These are phyloP conservation scores for Solanum tarapatanum DNA, from an alignment of 257 asterid species.

Conservation along the genomic window DNA sequence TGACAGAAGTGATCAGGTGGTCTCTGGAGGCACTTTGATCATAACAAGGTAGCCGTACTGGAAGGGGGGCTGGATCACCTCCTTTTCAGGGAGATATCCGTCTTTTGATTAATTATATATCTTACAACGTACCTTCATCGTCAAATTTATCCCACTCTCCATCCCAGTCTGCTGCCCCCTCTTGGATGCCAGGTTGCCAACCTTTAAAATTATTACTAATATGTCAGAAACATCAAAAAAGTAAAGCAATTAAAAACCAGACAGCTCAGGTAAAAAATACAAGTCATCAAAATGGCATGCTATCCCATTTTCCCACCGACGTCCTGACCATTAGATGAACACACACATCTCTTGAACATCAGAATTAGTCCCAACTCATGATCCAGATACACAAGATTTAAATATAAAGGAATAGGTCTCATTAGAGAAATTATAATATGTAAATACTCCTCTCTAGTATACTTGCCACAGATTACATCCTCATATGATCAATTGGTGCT, in stretches of 20 bases:
- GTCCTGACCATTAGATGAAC: neutral
- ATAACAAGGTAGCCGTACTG: neutral
- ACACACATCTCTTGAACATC: neutral
- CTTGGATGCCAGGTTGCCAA: conserved; percentile 95
- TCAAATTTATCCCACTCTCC: conserved; percentile 93
- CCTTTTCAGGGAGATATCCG: neutral
- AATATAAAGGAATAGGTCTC: neutral
- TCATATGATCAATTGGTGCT: neutral
- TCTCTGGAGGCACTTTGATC: neutral
- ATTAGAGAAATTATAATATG: neutral
- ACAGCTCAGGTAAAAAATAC: neutral
- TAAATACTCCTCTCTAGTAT: neutral
- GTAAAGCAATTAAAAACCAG: neutral
- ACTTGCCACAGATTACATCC: neutral
- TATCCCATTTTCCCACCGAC: neutral
- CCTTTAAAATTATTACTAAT: conserved; percentile 31
- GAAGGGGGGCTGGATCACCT: neutral
- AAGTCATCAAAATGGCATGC: neutral
- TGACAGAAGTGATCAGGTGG: neutral
- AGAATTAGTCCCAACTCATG: neutral
- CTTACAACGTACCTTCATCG: conserved; percentile 58
- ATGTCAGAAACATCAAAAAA: neutral
- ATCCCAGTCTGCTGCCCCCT: conserved; percentile 95
- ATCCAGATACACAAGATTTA: neutral
- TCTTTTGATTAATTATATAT: neutral